phyloP scores from a whole-genome alignment of 176 grass and related monocot genomes.

The Triticum dicoccoides region DNA sequence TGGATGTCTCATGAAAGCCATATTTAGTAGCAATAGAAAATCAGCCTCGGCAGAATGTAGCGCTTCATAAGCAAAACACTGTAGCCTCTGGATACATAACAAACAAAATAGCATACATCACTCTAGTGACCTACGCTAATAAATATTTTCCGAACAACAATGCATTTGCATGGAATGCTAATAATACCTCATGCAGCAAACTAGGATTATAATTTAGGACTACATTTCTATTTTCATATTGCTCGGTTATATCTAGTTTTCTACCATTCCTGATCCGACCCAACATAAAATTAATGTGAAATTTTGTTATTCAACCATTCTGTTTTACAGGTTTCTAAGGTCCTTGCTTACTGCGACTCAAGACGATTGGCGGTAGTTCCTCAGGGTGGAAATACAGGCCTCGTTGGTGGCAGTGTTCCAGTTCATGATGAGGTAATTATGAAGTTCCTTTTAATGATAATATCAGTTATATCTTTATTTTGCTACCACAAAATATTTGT shows the following conservation, averaged over 20 bases:
- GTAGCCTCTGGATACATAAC: neutral
- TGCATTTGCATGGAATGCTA: neutral
- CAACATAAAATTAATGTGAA: neutral
- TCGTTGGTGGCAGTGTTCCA: slow-evolving; percentile 95
- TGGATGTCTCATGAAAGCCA: neutral
- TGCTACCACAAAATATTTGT: neutral
- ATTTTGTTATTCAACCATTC: slow-evolving; percentile 14
- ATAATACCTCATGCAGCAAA: neutral
- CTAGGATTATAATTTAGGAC: neutral
- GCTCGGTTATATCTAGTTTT: neutral
- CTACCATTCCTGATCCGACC: neutral
- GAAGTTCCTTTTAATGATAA: neutral
- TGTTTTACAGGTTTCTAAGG: slow-evolving; percentile 86
- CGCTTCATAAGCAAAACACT: neutral
- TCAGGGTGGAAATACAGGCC: slow-evolving; percentile 95
- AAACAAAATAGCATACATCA: neutral
- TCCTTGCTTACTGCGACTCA: slow-evolving; percentile 89
- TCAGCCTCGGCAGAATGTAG: neutral
- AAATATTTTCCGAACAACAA: neutral
- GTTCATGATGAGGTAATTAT: slow-evolving; percentile 84
- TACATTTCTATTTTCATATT: neutral
- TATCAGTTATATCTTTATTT: neutral
- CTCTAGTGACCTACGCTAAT: neutral
- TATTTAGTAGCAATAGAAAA: neutral
- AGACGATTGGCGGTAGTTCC: slow-evolving; percentile 82